Evolutionary conservation across 2,329 filamentous ascomycete species (phyloP), one percentile per base, ranked within the genome.

Genomic region (Epichloe typhina): DNA sequence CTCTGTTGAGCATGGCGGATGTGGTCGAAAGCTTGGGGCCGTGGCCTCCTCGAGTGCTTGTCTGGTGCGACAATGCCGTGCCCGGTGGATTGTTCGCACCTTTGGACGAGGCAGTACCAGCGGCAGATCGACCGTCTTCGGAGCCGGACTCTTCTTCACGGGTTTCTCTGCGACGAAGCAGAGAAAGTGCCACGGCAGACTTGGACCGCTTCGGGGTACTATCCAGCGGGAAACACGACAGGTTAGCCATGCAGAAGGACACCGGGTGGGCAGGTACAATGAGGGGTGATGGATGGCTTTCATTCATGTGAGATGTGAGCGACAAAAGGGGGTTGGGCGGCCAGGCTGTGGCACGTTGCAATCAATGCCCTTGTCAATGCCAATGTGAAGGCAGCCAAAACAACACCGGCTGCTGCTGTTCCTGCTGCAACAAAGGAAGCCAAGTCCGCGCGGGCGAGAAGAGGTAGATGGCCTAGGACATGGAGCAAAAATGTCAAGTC

Each of bases 151-250:
- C 75, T 61, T 76, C 72, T 58, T 71, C 70, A 55, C 69, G 68
- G 55, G 65, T 66, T 50, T 76, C 73, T 58, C 70, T 75, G 55
- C 75, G 72, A 54, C 76, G 70, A 62, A 82, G 64, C 61, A 82
- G 62, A 62, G 76, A 70, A 56, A 80, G 64, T 45, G 75, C 70
- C 47, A 70, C 69, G 40, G 73, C 59, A 48, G 72, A 79, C 62
- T 74, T 81, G 51, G 77, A 76, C 54, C 73, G 75, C 66, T 73
- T 76, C 60, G 78, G 76, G 23, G 55, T 49, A 47, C 57, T 58
- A 36, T 19, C 12, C 19, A n/a, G 43, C 13, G 15, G 9, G 5
- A 52, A 15, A 37, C 35, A 31, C 23, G 31, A 23, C 42, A 23
- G 15, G 48, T 52, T 39, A 52, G 50, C 39, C 47, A 49, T 44